These are phyloP conservation scores for Mortierella sp. DNA, from an alignment of 371 early-diverging fungal species.

Conservation along the genomic window DNA sequence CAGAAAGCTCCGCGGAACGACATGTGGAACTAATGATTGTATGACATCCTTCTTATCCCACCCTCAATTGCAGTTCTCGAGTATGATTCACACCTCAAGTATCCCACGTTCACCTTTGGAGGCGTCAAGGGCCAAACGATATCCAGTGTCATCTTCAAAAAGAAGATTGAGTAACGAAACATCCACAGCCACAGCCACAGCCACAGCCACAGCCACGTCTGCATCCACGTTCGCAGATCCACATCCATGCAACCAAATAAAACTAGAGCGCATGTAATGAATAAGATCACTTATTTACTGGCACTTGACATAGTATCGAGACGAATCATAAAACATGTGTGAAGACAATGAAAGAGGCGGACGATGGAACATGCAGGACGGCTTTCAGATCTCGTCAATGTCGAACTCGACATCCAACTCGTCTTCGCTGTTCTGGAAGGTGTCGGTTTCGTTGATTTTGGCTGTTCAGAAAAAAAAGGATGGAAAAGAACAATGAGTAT, in stretches of 20 bases:
- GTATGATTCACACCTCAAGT: constrained; percentile 76
- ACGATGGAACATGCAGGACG: constrained; percentile 1
- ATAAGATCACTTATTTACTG: no score
- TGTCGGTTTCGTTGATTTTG: constrained; percentile 83
- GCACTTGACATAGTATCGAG: neutral
- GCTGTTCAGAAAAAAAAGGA: constrained; percentile 56
- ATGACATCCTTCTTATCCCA: neutral
- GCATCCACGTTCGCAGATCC: no score
- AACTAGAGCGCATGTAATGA: no score
- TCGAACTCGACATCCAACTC: constrained; percentile 93
- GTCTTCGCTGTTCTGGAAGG: constrained; percentile 76
- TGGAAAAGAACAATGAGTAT: no score
- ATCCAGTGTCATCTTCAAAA: constrained; percentile 82
- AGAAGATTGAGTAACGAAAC: constrained; percentile 28
- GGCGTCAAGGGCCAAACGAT: constrained; percentile 88
- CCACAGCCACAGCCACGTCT: no score
- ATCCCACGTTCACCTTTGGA: constrained; percentile 89
- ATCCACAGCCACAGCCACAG: neutral
- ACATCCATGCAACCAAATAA: no score
- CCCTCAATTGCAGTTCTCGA: constrained; percentile 68
- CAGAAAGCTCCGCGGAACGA: no score
- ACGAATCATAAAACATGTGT: neutral
- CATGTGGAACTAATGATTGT: neutral
- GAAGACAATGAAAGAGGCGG: constrained; percentile 7
- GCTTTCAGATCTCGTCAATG: constrained; percentile 82